phyloP scores from a whole-genome alignment of 371 early-diverging fungal genomes.

The Entomophthora muscae region DNA sequence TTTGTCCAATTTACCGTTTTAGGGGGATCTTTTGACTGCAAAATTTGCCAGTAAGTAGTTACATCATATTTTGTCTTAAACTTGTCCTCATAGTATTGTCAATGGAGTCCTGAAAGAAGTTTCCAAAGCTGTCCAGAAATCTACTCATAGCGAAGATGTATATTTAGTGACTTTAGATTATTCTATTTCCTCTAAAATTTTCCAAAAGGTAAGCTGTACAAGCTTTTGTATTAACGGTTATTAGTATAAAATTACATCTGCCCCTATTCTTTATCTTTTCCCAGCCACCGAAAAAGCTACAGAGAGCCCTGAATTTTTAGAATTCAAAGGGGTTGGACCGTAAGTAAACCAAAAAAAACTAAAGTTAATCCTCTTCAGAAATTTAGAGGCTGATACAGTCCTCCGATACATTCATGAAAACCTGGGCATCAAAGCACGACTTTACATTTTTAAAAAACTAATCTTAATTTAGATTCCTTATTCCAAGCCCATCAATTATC shows the following conservation, averaged over 20 bases:
- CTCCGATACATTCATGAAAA: background rate
- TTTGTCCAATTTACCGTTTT: slow-evolving; percentile 56
- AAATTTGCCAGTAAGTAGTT: slow-evolving; percentile 45
- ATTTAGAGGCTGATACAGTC: background rate
- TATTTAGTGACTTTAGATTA: slow-evolving; percentile 1
- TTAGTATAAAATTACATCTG: slow-evolving; percentile 6
- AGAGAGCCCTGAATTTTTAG: background rate
- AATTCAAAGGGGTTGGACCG: background rate
- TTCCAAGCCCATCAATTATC: background rate
- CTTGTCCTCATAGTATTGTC: background rate
- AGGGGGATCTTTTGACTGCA: slow-evolving; percentile 38
- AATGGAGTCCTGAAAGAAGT: background rate
- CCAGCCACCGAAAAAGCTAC: background rate
- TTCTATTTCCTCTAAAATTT: background rate
- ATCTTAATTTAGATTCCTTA: slow-evolving; percentile 3
- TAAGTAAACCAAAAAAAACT: background rate
- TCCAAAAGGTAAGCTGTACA: slow-evolving; percentile 1
- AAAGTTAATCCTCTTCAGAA: background rate
- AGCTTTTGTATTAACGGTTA: too few species aligned
- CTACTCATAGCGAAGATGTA: background rate
- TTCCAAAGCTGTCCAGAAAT: background rate
- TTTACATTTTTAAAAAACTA: background rate
- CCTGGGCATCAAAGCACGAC: background rate
- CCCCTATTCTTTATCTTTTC: slow-evolving; percentile 5
- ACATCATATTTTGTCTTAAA: background rate